These are phyloP conservation scores for Aspergillus phoenicis DNA, from an alignment of 2,329 filamentous ascomycete genomes.

Conservation along the genomic window DNA sequence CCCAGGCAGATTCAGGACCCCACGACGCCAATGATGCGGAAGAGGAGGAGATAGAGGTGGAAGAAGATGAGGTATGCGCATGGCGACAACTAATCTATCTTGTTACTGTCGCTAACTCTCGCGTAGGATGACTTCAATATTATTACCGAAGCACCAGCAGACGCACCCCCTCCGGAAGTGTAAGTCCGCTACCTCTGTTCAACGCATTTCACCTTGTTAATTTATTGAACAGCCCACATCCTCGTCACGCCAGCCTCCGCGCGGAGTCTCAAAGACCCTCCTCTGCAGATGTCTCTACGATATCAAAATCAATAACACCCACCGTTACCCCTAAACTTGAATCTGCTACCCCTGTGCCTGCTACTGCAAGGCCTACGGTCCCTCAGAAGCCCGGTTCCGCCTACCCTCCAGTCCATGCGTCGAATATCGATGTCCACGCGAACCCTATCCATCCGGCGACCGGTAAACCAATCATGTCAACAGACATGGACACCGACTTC, in stretches of 20 bases:
- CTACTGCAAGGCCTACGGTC: slow-evolving; percentile 38
- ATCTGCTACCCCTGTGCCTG: slow-evolving; percentile 33
- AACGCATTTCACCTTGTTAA: slow-evolving; percentile 16
- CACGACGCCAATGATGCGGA: slow-evolving; percentile 41
- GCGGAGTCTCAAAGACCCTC: slow-evolving; percentile 38
- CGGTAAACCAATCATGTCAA: slow-evolving; percentile 79
- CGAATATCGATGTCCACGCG: slow-evolving; percentile 80
- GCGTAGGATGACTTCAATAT: slow-evolving; percentile 53
- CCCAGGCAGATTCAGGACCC: slow-evolving; percentile 30
- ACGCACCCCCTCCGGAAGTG: slow-evolving; percentile 41
- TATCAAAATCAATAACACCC: slow-evolving; percentile 41
- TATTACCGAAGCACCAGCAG: slow-evolving; percentile 51
- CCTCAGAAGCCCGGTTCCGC: slow-evolving; percentile 60
- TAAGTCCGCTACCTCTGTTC: slow-evolving; percentile 28
- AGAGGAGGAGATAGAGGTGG: slow-evolving; percentile 49
- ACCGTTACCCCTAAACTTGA: slow-evolving; percentile 36
- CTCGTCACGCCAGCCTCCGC: slow-evolving; percentile 41
- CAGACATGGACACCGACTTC: slow-evolving; percentile 74
- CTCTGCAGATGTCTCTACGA: slow-evolving; percentile 35
- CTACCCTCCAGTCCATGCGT: slow-evolving; percentile 70
- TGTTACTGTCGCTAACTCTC: not conserved
- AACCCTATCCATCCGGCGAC: slow-evolving; percentile 74
- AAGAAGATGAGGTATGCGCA: slow-evolving; percentile 37
- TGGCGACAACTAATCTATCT: not conserved
- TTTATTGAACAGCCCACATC: slow-evolving; percentile 38